These are phyloP conservation scores for Pleurotus citrinopileatus DNA, from an alignment of 768 basidiomycete species.

Conservation along the genomic window DNA sequence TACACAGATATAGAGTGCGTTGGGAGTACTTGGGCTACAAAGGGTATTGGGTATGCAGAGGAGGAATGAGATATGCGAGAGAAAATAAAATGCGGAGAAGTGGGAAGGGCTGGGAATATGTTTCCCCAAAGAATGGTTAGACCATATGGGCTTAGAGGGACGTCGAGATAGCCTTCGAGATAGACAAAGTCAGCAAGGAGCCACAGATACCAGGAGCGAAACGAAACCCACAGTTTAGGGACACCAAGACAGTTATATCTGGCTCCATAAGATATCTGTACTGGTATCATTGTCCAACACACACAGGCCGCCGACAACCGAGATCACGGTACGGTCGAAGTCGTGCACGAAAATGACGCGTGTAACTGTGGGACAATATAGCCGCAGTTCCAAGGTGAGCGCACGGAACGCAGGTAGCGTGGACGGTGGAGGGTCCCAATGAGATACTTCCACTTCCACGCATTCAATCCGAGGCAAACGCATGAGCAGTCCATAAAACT, in stretches of 20 bases:
- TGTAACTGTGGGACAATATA: conserved; percentile 52
- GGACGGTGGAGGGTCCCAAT: conserved; percentile 60
- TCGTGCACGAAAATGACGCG: conserved; percentile 62
- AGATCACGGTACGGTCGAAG: conserved; percentile 55
- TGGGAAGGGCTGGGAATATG: not conserved
- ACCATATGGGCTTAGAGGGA: not conserved
- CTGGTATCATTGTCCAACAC: conserved; percentile 28
- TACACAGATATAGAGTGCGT: not conserved
- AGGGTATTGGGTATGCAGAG: conserved; percentile 1
- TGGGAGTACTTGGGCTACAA: conserved; percentile 6
- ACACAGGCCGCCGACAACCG: conserved; percentile 31
- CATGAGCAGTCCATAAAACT: conserved; percentile 60
- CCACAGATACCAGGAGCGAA: not conserved
- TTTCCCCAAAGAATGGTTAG: not conserved
- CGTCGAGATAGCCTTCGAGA: not conserved
- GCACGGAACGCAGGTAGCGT: conserved; percentile 55
- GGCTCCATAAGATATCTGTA: conserved; percentile 32
- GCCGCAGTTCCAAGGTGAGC: conserved; percentile 54
- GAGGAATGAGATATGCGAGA: not conserved
- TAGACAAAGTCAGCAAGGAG: not conserved
- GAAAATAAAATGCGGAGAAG: not conserved
- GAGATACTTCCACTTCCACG: conserved; percentile 61
- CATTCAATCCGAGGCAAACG: conserved; percentile 47
- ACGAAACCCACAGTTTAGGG: not conserved
- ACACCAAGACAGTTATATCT: conserved; percentile 19